Evolutionary conservation across 768 basidiomycete species (phyloP).

Genomic region (Mycena belliarum): DNA sequence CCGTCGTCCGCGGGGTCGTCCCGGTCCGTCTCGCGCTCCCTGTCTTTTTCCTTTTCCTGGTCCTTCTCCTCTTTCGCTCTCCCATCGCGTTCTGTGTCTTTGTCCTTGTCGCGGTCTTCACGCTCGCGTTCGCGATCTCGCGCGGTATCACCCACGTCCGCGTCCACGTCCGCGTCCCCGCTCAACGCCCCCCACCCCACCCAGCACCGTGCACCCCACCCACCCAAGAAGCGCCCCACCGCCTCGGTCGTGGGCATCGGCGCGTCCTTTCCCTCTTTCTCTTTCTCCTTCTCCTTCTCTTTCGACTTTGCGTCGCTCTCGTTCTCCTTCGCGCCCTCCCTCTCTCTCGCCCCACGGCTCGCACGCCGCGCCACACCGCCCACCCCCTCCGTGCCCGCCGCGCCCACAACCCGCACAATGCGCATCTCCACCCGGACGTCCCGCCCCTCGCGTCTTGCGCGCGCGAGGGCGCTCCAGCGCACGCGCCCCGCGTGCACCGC

Average conservation of each 20-base stretch:
- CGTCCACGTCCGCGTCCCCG: conserved; percentile 16
- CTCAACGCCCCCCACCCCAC: conserved; percentile 15
- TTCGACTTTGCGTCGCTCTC: neutral
- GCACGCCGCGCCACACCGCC: neutral
- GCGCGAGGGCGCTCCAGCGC: conserved; percentile 41
- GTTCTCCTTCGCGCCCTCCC: neutral
- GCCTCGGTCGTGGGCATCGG: conserved; percentile 33
- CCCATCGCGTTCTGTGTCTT: neutral
- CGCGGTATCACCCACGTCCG: too few relatives aligned
- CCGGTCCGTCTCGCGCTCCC: conserved; percentile 22
- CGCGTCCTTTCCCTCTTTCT: neutral
- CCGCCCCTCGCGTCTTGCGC: conserved; percentile 33
- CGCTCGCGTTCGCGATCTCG: too few relatives aligned
- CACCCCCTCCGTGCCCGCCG: neutral
- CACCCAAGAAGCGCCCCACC: conserved; percentile 48
- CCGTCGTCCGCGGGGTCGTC: conserved; percentile 56
- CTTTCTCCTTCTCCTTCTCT: neutral
- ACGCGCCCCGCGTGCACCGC: conserved; percentile 48
- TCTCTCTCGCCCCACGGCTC: neutral
- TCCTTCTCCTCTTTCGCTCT: too few relatives aligned
- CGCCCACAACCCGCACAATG: conserved; percentile 35
- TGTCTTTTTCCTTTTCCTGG: conserved; percentile 12
- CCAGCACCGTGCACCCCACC: conserved; percentile 44
- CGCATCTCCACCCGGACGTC: conserved; percentile 45
- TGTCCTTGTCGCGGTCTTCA: too few relatives aligned